Conservation (phyloP, 192 early-diverging fungal genomes). For the Chytriomyces sp. region DNA sequence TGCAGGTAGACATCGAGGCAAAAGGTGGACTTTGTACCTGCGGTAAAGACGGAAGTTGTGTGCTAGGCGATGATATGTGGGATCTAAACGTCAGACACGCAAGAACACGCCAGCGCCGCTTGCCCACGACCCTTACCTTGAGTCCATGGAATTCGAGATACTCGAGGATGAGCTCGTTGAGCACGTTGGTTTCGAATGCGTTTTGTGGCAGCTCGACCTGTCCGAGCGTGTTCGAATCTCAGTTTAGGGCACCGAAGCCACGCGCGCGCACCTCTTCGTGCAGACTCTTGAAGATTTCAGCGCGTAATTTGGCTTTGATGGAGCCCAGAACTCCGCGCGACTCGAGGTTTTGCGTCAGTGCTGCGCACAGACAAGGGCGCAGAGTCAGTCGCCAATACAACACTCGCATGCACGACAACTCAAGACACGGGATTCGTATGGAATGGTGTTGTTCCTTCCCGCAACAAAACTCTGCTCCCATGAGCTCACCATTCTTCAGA, state of each 20-base stretch:
- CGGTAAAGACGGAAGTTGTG: conserved; percentile 40
- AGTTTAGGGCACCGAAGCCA: neutral
- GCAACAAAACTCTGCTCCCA: no score
- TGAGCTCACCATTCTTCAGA: conserved; percentile 15
- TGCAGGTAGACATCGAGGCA: neutral
- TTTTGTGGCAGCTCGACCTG: conserved; percentile 23
- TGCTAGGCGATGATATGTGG: no score
- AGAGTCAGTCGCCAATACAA: no score
- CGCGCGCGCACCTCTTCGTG: conserved; percentile 30
- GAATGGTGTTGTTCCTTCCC: neutral
- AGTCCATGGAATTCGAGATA: conserved; percentile 48
- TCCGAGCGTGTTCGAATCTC: neutral
- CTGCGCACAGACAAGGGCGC: no score
- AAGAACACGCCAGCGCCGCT: neutral
- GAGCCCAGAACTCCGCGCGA: conserved; percentile 36
- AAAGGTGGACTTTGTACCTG: conserved; percentile 27
- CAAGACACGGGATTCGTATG: neutral
- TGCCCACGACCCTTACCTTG: conserved; percentile 2
- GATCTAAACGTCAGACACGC: neutral
- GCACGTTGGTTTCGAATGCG: conserved; percentile 36
- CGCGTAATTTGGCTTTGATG: conserved; percentile 42
- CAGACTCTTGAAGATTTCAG: conserved; percentile 44
- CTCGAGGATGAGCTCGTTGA: conserved; percentile 51
- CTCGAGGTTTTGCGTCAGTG: conserved; percentile 34
- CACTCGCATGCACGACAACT: no score